Percentiles rank a stretch among this genome's conserved stretches.
Conservation (phyloP, 2,329 filamentous ascomycete species). For the Talaromyces funiculosus region DNA sequence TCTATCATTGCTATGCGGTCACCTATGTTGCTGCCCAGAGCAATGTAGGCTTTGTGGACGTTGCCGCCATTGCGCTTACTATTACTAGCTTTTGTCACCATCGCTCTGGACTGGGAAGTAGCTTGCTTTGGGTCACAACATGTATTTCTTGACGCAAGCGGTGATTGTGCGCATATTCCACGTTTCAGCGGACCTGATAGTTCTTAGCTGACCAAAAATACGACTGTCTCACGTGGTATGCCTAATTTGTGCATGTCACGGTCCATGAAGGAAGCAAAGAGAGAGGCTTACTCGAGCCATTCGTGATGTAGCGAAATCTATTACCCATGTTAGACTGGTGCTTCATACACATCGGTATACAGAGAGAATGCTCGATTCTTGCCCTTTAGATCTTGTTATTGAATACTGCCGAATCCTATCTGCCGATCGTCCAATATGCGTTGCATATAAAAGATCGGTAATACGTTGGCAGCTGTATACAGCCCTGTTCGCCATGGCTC, state of each 20-base stretch:
- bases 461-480: neutral
- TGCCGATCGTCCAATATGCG: neutral
- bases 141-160: neutral
- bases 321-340: neutral
- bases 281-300: neutral
- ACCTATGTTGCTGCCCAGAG: constrained; percentile 87
- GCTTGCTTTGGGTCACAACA: neutral
- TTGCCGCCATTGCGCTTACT: constrained; percentile 10
- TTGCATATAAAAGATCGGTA: neutral
- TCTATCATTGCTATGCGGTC: constrained; percentile 82
- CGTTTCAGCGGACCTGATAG: neutral
- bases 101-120: neutral
- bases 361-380: neutral
- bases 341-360: neutral
- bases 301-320: neutral
- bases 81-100: constrained; percentile 8
- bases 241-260: neutral
- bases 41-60: constrained; percentile 63
- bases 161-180: neutral
- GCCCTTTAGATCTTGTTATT: neutral
- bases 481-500: neutral
- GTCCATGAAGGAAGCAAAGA: neutral
- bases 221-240: constrained; percentile 1
- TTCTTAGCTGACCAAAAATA: neutral
- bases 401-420: neutral